phyloP scores from a whole-genome alignment of 805 yeast species.

The Monosporozyma aerobia region DNA sequence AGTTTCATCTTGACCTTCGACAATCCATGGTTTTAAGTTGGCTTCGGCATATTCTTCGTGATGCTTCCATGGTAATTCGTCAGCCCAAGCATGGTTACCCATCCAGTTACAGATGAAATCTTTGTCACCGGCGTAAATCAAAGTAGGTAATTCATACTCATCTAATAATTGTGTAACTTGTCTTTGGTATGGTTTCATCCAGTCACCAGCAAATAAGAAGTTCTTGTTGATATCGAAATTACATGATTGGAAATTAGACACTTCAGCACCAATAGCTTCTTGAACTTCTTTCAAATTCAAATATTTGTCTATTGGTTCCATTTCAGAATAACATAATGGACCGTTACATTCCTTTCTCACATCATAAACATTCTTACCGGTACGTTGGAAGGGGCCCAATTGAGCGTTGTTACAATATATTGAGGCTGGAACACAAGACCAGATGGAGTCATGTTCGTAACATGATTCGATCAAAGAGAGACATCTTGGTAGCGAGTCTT shows the following conservation, averaged over 20 bases:
- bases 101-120: slow-evolving; percentile 96
- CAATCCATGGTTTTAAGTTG: slow-evolving; percentile 38
- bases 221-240: slow-evolving; percentile 69
- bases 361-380: slow-evolving; percentile 90
- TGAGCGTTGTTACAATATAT: slow-evolving; percentile 82
- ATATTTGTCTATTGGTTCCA: slow-evolving; percentile 66
- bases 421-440: slow-evolving; percentile 87
- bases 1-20: slow-evolving; percentile 32
- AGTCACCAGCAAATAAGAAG: slow-evolving; percentile 81
- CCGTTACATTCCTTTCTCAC: slow-evolving; percentile 69
- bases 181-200: slow-evolving; percentile 82
- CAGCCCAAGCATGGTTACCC: slow-evolving; percentile 84
- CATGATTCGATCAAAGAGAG: slow-evolving; percentile 65
- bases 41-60: slow-evolving; percentile 43
- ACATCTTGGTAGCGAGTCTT: slow-evolving; percentile 66
- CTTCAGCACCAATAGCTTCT: slow-evolving; percentile 84
- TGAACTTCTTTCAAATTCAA: slow-evolving; percentile 70
- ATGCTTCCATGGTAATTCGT: slow-evolving; percentile 60
- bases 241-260: slow-evolving; percentile 65
- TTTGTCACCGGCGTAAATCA: slow-evolving; percentile 91
- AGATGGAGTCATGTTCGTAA: slow-evolving; percentile 61
- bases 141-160: slow-evolving; percentile 56
- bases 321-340: slow-evolving; percentile 68
- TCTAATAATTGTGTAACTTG: slow-evolving; percentile 66
- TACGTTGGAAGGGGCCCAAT: slow-evolving; percentile 69